phyloP scores from a whole-genome alignment of 345 rosid genomes.

The Melaleuca alternifolia region DNA sequence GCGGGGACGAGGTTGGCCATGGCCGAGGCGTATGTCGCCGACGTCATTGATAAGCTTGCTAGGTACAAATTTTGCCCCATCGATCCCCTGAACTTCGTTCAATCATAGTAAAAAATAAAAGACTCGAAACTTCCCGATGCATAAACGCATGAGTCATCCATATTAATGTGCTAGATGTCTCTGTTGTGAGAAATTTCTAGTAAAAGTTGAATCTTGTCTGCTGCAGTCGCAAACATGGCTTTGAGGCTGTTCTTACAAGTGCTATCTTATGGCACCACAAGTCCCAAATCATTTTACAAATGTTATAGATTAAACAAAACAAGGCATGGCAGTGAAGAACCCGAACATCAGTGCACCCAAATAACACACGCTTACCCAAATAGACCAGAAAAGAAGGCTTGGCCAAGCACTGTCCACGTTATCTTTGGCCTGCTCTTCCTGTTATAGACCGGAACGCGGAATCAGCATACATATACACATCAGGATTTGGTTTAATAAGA shows the following conservation, averaged over 20 bases:
- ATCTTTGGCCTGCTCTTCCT: conserved; percentile 43
- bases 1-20: conserved; percentile 1
- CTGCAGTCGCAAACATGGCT: neutral
- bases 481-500: neutral
- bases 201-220: neutral
- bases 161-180: neutral
- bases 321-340: neutral
- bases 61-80: conserved; percentile 1
- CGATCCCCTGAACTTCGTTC: neutral
- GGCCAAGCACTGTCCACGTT: conserved; percentile 33
- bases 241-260: neutral
- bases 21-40: neutral
- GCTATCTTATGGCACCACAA: neutral
- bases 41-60: neutral
- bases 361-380: conserved; percentile 30
- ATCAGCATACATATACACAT: neutral
- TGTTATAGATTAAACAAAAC: neutral
- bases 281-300: neutral
- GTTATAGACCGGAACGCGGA: neutral
- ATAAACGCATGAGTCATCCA: neutral
- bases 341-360: too few species aligned
- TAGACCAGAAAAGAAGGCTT: conserved; percentile 33
- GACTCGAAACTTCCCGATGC: neutral
- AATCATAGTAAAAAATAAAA: neutral
- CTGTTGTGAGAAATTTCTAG: neutral